Base-by-base conservation (phyloP, 2,329 filamentous ascomycete species). In the Coleophoma crateriformis region DNA sequence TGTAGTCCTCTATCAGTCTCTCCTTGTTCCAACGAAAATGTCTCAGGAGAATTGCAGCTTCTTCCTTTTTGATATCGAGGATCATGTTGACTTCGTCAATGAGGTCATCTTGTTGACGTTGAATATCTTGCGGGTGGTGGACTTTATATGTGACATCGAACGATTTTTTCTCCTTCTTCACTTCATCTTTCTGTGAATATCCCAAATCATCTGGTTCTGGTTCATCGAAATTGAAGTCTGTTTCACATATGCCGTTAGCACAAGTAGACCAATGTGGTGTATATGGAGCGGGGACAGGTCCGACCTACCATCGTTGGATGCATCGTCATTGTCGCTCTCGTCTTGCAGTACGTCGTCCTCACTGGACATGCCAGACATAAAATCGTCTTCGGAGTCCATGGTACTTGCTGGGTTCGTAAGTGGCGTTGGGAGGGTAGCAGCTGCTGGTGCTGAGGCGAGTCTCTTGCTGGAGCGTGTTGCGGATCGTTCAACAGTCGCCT, bases 301-400 rank as follows among this genome's bases (percentile, higher is more conserved):
- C 32, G 3, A 47, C 55, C 46, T 58, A 67, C 64, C 64, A 56
- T 66, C 64, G 56, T 50, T 63, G 22, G 62, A 64, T 34, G 55
- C 85, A 61, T 91, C 88, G 48, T 89, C 84, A 61, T 90, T 88
- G 48, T 89, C 90, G 59, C 87, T 90, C 53, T 87, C 84, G 61
- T 90, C 87, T 55, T 87, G 79, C 67, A 86, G 78, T 52, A 89
- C 80, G 52, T 81, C 80, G 56, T 88, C 85, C 49, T 85, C 85
- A 64, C 87, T 95, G 39, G 88, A 92, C 60, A 85, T 77, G 64
- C 84, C 83, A 61, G 88, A 95, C 79, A 94, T 87, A 68, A 91
- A 91, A 53, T 96, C 92, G 64, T 96, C 90, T 61, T 97, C 92
- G 8, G 91, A 96, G 72, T 96, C 90, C 91, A 96, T 96, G 56